Evolutionary conservation across 345 rosid genomes (phyloP).

Genomic region (Alliaria petiolata): DNA sequence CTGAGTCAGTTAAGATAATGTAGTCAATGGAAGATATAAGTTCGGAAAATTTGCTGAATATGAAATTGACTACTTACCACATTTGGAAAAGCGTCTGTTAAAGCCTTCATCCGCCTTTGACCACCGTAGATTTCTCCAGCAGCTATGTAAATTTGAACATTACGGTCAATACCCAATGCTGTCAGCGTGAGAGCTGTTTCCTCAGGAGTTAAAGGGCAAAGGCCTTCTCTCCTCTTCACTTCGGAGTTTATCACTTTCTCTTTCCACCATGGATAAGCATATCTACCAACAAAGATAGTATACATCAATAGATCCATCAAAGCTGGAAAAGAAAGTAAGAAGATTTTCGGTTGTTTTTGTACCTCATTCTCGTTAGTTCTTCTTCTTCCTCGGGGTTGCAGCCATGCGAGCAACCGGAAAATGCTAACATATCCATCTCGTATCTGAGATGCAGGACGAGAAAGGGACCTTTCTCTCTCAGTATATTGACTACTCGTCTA

Average conservation of each 20-base stretch:
- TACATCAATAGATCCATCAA: conserved; percentile 6
- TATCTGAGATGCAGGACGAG: conserved; percentile 92
- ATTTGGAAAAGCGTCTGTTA: conserved; percentile 67
- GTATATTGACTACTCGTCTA: conserved; percentile 56
- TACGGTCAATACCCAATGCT: conserved; percentile 69
- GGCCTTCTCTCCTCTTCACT: conserved; percentile 80
- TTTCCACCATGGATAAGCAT: conserved; percentile 86
- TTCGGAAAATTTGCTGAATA: neutral
- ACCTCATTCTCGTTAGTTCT: conserved; percentile 87
- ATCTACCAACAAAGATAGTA: conserved; percentile 41
- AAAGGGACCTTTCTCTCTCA: conserved; percentile 83
- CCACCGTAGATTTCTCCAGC: conserved; percentile 98
- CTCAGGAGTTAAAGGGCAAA: conserved; percentile 95
- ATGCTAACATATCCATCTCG: conserved; percentile 98
- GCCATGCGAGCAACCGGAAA: conserved; percentile 94
- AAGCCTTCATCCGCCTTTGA: conserved; percentile 59
- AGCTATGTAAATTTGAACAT: conserved; percentile 86
- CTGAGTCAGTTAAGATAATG: conserved; percentile 37
- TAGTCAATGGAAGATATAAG: conserved; percentile 1
- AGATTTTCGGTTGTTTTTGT: neutral
- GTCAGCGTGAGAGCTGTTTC: conserved; percentile 80
- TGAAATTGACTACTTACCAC: conserved; percentile 49
- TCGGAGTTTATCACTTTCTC: conserved; percentile 82
- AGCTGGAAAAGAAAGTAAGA: neutral
- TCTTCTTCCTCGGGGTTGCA: conserved; percentile 78